Conservation (phyloP, 2,329 filamentous ascomycete species). For the Cyphellophora attinorum region DNA sequence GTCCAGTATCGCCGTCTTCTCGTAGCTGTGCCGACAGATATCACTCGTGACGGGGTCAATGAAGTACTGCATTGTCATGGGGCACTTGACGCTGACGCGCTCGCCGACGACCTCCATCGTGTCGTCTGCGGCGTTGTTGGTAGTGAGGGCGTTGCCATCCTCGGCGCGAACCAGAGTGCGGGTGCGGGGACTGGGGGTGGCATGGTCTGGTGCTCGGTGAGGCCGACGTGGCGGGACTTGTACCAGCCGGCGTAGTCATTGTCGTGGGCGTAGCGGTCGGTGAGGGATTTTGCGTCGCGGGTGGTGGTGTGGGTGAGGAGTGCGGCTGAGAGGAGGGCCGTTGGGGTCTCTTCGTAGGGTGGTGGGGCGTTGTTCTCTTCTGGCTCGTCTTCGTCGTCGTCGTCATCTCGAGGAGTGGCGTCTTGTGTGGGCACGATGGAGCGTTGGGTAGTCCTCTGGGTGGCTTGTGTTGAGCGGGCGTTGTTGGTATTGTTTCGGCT, state of each 20-base stretch:
- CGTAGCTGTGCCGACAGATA: conserved; percentile 42
- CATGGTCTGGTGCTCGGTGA: conserved; percentile 23
- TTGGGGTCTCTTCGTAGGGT: conserved; percentile 5
- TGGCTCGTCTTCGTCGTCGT: conserved; percentile 26
- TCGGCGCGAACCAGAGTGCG: conserved; percentile 53
- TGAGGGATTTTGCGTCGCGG: conserved; percentile 18
- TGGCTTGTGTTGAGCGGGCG: conserved; percentile 17
- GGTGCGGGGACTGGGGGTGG: conserved; percentile 44
- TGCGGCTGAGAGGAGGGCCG: conserved; percentile 15
- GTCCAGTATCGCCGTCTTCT: conserved; percentile 33
- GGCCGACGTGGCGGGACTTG: conserved; percentile 51
- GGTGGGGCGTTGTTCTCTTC: conserved; percentile 18
- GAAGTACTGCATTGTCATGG: conserved; percentile 37
- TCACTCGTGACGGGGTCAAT: conserved; percentile 36
- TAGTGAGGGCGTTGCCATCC: conserved; percentile 24
- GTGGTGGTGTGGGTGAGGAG: conserved; percentile 17
- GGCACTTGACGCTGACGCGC: conserved; percentile 36
- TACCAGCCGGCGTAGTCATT: conserved; percentile 55
- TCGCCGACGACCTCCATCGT: conserved; percentile 28
- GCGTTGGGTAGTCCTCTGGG: conserved; percentile 24
- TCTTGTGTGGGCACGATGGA: conserved; percentile 26
- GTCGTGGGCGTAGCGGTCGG: conserved; percentile 45
- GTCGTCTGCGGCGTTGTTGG: conserved; percentile 2
- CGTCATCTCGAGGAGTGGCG: conserved; percentile 17
- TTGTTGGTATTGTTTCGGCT: conserved; percentile 22